Evolutionary conservation across 2,329 filamentous ascomycete genomes (phyloP).

Genomic region (Elsinoe arachidis): DNA sequence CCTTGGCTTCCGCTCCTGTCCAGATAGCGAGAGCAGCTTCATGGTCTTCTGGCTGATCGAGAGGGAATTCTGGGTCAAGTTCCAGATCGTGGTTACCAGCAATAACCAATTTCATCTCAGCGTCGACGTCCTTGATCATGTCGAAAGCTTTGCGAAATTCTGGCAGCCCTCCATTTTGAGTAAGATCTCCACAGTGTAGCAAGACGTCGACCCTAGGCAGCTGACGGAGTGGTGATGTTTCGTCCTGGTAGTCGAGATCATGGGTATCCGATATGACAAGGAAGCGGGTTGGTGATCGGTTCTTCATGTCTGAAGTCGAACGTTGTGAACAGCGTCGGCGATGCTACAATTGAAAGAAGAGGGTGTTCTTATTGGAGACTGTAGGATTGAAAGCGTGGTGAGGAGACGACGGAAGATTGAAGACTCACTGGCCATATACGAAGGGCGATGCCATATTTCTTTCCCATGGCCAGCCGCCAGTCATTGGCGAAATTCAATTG

Average conservation of each 20-base stretch:
- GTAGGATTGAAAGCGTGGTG: too few species aligned
- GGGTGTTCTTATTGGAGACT: too few species aligned
- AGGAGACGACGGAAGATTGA: too few species aligned
- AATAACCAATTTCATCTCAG: constrained; percentile 30
- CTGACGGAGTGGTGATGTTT: background rate
- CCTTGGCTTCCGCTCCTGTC: background rate
- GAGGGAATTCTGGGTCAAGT: constrained; percentile 17
- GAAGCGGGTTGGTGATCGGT: background rate
- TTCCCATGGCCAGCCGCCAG: too few species aligned
- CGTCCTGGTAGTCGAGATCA: background rate
- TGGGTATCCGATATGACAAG: background rate
- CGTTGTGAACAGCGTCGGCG: too few species aligned
- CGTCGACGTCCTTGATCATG: constrained; percentile 22
- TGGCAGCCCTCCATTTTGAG: constrained; percentile 23
- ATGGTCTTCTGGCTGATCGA: background rate
- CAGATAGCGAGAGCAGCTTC: background rate
- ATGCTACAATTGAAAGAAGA: too few species aligned
- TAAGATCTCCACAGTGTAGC: constrained; percentile 34
- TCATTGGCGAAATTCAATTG: too few species aligned
- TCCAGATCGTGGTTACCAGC: constrained; percentile 31
- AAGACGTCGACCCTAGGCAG: constrained; percentile 26
- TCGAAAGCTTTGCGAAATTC: constrained; percentile 25
- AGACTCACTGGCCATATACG: too few species aligned
- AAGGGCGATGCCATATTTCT: too few species aligned
- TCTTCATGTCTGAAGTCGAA: background rate